These are phyloP conservation scores for Talaromyces borbonicus DNA, from an alignment of 495 filamentous ascomycete species.

Conservation along the genomic window DNA sequence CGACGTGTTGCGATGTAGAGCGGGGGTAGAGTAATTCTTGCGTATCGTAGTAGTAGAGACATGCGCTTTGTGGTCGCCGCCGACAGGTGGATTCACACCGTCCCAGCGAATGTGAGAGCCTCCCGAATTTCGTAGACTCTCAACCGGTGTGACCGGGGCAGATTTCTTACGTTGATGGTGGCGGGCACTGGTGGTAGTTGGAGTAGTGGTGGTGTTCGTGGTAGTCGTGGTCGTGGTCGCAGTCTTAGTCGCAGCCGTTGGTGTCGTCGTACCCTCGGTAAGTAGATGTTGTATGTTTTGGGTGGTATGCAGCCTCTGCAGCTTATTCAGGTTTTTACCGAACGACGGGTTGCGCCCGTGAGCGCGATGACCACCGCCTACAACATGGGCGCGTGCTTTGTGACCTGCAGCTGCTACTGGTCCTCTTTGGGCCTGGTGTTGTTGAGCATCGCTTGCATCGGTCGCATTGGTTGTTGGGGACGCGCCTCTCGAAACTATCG, in stretches of 20 bases:
- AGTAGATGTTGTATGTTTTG: conserved; percentile 18
- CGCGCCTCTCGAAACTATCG: conserved; percentile 30
- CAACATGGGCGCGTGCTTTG: conserved; percentile 32
- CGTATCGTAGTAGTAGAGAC: conserved; percentile 31
- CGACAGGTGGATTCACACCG: conserved; percentile 14
- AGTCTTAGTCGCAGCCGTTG: no score
- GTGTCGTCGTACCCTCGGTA: conserved; percentile 14
- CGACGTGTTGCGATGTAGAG: conserved; percentile 28
- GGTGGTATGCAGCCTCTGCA: conserved; percentile 24
- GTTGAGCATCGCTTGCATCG: conserved; percentile 13
- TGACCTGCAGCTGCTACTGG: conserved; percentile 9
- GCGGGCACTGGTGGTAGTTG: conserved; percentile 15
- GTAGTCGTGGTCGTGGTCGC: no score
- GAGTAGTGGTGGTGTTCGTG: no score
- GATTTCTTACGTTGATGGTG: conserved; percentile 41
- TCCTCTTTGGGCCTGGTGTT: no score
- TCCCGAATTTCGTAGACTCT: conserved; percentile 28
- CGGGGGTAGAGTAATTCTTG: conserved; percentile 37
- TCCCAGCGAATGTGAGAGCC: conserved; percentile 33
- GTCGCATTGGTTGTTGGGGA: conserved; percentile 18
- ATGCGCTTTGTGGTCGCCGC: conserved; percentile 17
- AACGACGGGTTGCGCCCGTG: conserved; percentile 35
- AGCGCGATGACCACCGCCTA: conserved; percentile 33
- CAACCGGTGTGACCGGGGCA: conserved; percentile 31
- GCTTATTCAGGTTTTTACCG: conserved; percentile 34